phyloP scores from a whole-genome alignment of 148 eudicot species.

The Camellia japonica region DNA sequence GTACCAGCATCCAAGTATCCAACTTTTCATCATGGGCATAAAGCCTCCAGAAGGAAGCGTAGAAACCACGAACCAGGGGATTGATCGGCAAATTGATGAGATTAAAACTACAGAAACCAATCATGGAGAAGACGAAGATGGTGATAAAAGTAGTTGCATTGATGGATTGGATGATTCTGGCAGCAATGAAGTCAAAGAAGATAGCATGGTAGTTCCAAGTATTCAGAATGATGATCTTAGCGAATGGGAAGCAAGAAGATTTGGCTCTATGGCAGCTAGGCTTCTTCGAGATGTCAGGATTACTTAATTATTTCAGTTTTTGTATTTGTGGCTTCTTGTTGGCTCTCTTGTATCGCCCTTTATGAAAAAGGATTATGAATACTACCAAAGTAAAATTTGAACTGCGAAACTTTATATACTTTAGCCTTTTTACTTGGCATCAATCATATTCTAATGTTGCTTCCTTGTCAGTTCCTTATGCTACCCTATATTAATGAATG shows the following conservation, averaged over 20 bases:
- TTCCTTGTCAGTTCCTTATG: no score
- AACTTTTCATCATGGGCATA: slow-evolving; percentile 66
- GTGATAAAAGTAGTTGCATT: slow-evolving; percentile 7
- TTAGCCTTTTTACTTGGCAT: no score
- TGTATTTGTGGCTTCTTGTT: neutral
- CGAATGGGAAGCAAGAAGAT: slow-evolving; percentile 90
- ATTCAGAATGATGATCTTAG: slow-evolving; percentile 37
- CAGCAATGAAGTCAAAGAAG: slow-evolving; percentile 19
- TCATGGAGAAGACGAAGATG: slow-evolving; percentile 25
- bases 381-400: no score
- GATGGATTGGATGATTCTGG: slow-evolving; percentile 21
- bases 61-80: slow-evolving; percentile 20
- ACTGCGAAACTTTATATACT: no score
- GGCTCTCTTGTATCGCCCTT: neutral
- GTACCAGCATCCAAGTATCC: slow-evolving; percentile 89
- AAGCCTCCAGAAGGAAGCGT: slow-evolving; percentile 39
- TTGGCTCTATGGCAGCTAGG: slow-evolving; percentile 92
- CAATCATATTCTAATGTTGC: no score
- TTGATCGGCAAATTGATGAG: slow-evolving; percentile 31
- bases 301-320: slow-evolving; percentile 20
- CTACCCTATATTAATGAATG: neutral
- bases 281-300: slow-evolving; percentile 83
- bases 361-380: neutral
- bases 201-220: slow-evolving; percentile 15
- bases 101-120: slow-evolving; percentile 23